phyloP scores from a whole-genome alignment of 1,139 yeast genomes.

The Suhomyces atakaporum region DNA sequence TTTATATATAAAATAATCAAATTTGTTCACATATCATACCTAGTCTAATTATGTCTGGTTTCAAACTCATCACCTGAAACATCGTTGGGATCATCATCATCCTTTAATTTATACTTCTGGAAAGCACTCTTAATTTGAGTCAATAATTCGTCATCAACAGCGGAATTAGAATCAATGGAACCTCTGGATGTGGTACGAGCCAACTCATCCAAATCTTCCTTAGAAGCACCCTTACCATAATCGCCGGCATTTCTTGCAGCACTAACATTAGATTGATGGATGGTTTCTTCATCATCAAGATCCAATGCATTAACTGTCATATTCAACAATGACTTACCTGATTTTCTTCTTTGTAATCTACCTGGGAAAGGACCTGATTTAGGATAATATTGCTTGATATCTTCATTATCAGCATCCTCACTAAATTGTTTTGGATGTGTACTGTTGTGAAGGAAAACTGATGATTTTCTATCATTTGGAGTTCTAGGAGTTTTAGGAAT shows the following conservation, averaged over 20 bases:
- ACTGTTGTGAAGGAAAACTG: conserved; percentile 28
- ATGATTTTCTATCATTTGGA: conserved; percentile 36
- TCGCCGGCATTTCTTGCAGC: conserved; percentile 20
- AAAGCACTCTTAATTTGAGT: conserved; percentile 57
- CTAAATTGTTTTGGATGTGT: conserved; percentile 14
- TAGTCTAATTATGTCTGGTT: conserved; percentile 31
- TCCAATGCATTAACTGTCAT: conserved; percentile 69
- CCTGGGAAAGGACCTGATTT: conserved; percentile 58
- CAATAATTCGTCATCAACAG: conserved; percentile 44
- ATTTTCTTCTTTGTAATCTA: conserved; percentile 60
- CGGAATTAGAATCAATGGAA: conserved; percentile 35
- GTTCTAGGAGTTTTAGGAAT: conserved; percentile 54
- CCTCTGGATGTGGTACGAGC: conserved; percentile 37
- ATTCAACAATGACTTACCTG: conserved; percentile 69
- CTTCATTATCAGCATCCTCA: conserved; percentile 36
- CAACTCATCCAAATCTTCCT: conserved; percentile 29
- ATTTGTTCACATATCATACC: background rate
- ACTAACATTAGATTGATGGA: conserved; percentile 21
- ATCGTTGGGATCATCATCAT: conserved; percentile 40
- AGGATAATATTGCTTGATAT: conserved; percentile 37
- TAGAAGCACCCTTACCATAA: conserved; percentile 20
- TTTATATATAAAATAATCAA: background rate
- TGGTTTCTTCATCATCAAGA: conserved; percentile 60
- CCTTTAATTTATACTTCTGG: conserved; percentile 42
- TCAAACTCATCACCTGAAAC: conserved; percentile 62